These are phyloP conservation scores for Pythium chondricola DNA, from an alignment of 352 stramenopile species.

Conservation along the genomic window DNA sequence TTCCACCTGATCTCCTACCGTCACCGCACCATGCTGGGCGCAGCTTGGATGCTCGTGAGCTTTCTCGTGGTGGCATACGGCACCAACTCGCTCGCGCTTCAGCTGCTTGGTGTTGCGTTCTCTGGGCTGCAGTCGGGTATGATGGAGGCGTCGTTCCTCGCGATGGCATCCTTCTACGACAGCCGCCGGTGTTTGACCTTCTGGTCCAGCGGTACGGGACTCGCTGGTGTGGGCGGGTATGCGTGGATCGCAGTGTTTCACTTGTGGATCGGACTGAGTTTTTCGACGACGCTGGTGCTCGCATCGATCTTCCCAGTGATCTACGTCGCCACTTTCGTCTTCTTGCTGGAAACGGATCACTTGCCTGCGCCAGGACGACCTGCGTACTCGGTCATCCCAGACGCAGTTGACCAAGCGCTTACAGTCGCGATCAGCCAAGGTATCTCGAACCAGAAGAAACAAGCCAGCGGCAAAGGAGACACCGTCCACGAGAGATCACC, in stretches of 20 bases:
- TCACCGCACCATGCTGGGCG: constrained; percentile 59
- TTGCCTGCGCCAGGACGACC: constrained; percentile 37
- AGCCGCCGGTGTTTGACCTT: constrained; percentile 77
- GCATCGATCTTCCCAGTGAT: constrained; percentile 56
- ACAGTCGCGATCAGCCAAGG: constrained; percentile 13
- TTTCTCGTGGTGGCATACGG: constrained; percentile 71
- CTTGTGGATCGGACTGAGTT: constrained; percentile 56
- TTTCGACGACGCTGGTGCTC: constrained; percentile 51
- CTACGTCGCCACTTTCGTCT: constrained; percentile 58
- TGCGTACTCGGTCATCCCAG: constrained; percentile 13
- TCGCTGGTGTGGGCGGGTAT: constrained; percentile 90
- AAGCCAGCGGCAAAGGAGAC: neutral
- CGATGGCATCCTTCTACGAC: constrained; percentile 80
- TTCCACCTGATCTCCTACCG: constrained; percentile 91
- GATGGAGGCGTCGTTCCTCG: constrained; percentile 88
- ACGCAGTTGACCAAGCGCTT: constrained; percentile 3
- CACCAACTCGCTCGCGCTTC: constrained; percentile 44
- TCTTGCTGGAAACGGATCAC: constrained; percentile 48
- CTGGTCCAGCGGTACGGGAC: constrained; percentile 91
- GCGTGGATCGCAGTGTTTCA: constrained; percentile 81
- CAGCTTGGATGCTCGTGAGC: constrained; percentile 75
- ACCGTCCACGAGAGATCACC: too few species aligned
- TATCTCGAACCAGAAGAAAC: constrained; percentile 10
- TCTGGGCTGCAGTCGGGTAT: constrained; percentile 82
- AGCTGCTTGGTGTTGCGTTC: constrained; percentile 88